Base-by-base conservation (phyloP, 768 basidiomycete species). In the Naganishia randhawae region DNA sequence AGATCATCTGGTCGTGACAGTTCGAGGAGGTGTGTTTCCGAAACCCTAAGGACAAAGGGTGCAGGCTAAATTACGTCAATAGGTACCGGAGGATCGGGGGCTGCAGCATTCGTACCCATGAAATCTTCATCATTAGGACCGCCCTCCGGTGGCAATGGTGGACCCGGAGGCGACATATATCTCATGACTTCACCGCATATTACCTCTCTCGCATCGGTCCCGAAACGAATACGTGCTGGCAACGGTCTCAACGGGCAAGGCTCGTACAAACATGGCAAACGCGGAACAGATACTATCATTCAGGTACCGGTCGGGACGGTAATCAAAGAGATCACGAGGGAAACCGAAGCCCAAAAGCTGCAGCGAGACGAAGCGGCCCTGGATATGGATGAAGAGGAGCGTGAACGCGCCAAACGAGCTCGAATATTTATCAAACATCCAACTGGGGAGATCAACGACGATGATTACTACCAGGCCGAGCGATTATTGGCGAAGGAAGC, bases 81-180 rank as follows among this genome's bases (percentile, higher is more conserved):
- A 90, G 93, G 92, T 17, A 86, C 85, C 74, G 94, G 94, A 22
- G 95, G 95, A 0, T 83, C 91, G 66, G 95, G 95, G 27, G 91
- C 92, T 71, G 91, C 89, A 27, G 93, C 95, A 6, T 96, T 97
- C 74, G 89, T 93, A 74, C 87, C 91, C 67, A 92, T 95, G 81
- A 91, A 91, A 76, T 92, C 85, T 80, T 86, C 86, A 66, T 85
- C 88, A 0, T 85, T 86, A 69, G 91, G 92, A 0, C 92, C 93
- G 0, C 92, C 95, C 0, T 94, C 92, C 11, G 95, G 95, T 0
- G 95, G 94, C 0, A 89, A 90, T 69, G 95, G 95, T 17, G 95
- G 93, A 2, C 84, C 85, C 52, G 95, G 94, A 31, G 92, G 91
- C 4, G 87, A 89, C 73, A 86, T 98, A 35, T 92, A 92, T 76